Evolutionary conservation across 2,329 filamentous ascomycete species (phyloP).

Genomic region (Harringtonia lauricola): DNA sequence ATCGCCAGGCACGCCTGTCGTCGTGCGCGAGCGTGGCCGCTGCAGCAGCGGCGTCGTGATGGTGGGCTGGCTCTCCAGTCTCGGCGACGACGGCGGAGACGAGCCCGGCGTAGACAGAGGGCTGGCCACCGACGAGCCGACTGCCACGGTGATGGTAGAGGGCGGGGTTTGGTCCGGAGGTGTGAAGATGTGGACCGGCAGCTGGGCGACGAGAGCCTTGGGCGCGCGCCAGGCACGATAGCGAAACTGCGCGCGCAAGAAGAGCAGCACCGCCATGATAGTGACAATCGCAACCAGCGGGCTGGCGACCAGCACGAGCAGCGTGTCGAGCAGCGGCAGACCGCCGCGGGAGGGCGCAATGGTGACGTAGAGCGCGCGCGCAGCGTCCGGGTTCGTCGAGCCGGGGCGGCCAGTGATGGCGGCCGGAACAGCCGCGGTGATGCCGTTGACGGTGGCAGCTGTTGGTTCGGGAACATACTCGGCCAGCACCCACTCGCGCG

Average conservation of each 20-base stretch:
- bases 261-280: constrained; percentile 76
- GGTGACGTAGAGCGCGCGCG: constrained; percentile 79
- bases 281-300: constrained; percentile 88
- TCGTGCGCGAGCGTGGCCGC: constrained; percentile 53
- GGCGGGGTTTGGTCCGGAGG: constrained; percentile 43
- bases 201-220: constrained; percentile 85
- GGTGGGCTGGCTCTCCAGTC: constrained; percentile 45
- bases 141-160: neutral
- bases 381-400: constrained; percentile 47
- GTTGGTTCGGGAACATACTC: constrained; percentile 7
- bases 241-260: constrained; percentile 80
- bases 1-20: constrained; percentile 46
- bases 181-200: constrained; percentile 94
- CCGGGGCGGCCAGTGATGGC: neutral
- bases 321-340: constrained; percentile 89
- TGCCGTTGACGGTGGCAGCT: neutral
- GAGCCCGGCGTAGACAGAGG: constrained; percentile 21
- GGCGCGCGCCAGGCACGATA: constrained; percentile 91
- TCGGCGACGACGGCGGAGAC: constrained; percentile 48
- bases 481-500: constrained; percentile 11
- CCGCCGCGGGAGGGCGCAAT: constrained; percentile 82
- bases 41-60: constrained; percentile 71
- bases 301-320: constrained; percentile 92
- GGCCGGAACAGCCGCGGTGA: neutral
- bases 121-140: constrained; percentile 3